Evolutionary conservation across 345 rosid genomes (phyloP), one percentile per base, ranked within the genome.

Genomic region (Bruguiera gymnorhiza): DNA sequence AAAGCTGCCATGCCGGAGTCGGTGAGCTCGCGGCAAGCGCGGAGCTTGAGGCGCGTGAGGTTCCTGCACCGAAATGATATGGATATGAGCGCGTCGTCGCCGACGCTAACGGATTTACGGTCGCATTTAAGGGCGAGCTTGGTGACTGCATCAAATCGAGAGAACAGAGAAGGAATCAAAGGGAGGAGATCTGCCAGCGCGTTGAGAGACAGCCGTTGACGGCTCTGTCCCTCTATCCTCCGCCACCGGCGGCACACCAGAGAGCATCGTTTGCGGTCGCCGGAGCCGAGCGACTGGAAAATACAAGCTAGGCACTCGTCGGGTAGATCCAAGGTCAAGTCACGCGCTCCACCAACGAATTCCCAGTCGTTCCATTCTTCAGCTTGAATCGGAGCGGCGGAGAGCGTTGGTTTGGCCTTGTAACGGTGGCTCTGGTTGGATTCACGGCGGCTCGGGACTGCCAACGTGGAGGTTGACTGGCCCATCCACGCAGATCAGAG

Each of bases 11-110:
- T 88, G 30, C 97, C 97, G 8, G 70, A 79, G 43, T 86, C 87
- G 24, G 90, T 87, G 27, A 91, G 66, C 80, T 82, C 88, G 57
- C 90, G 92, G 75, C 97, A 91, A 6, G 83, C 80, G 37, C 92
- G 83, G 53, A 91, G 90, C 82, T 88, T 91, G 21, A 91, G 85
- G 30, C 92, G 86, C 78, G 82, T 86, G 51, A 91, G 83, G 79
- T 86, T 88, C 52, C 69, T 71, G 80, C 92, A 91, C 58, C 78
- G 74, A 29, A 60, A 65, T 29, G 97, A 91, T 75, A 91, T 91
- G 6, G 60, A 56, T 56, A 56, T 7, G 27, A 81, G 68, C 8
- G 77, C 55, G 5, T 55, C 30, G 55, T 84, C 79, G 50, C 62
- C 79, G 36, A 84, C 63, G 75, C 83, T 79, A 34, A 61, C 65